Conservation (phyloP, 2,329 filamentous ascomycete species). For the Trichoderma polysporum region DNA sequence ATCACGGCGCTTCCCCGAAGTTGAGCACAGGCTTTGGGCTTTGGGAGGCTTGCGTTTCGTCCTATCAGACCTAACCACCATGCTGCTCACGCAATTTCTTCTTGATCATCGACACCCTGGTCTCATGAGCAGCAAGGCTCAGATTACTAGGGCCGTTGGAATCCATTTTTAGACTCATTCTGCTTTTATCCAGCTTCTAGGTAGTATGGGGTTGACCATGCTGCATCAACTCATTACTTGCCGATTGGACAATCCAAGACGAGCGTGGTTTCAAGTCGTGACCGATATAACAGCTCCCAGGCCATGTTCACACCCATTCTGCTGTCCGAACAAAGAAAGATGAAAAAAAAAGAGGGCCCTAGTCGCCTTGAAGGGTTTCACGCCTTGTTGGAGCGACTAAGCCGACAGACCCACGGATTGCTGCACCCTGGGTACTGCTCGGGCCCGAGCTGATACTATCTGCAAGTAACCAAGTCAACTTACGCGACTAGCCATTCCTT, state of each 20-base stretch:
- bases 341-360: slow-evolving; percentile 12
- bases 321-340: slow-evolving; percentile 20
- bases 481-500: slow-evolving; percentile 9
- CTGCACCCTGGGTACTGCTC: slow-evolving; percentile 5
- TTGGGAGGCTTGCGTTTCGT: neutral
- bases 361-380: slow-evolving; percentile 24
- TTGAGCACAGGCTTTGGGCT: neutral
- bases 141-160: neutral
- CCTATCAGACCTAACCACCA: neutral
- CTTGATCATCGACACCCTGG: neutral
- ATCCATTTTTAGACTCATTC: neutral
- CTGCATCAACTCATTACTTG: neutral
- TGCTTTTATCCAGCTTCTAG: slow-evolving; percentile 5
- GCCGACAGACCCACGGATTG: slow-evolving; percentile 14
- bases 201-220: neutral
- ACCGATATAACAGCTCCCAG: slow-evolving; percentile 8
- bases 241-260: slow-evolving; percentile 19
- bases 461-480: slow-evolving; percentile 16
- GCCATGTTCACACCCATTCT: slow-evolving; percentile 12
- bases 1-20: neutral
- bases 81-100: slow-evolving; percentile 5
- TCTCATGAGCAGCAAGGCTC: neutral
- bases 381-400: slow-evolving; percentile 23
- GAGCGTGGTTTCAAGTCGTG: slow-evolving; percentile 25
- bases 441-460: slow-evolving; percentile 5